phyloP scores from a whole-genome alignment of 2,329 filamentous ascomycete genomes.

The Sphaerulina musiva region DNA sequence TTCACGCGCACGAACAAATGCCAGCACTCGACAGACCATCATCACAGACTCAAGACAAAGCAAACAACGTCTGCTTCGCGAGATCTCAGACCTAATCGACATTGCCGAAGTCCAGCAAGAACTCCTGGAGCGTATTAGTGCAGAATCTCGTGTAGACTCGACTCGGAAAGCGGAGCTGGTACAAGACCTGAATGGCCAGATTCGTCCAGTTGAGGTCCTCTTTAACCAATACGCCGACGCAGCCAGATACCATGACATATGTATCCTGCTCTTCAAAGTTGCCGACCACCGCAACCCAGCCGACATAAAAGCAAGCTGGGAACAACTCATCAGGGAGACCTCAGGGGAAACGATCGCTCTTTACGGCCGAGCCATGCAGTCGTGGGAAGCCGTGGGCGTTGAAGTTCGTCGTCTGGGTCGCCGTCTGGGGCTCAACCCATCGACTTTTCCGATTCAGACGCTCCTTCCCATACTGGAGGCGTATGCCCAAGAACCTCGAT shows the following conservation, averaged over 20 bases:
- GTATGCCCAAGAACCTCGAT: conserved; percentile 47
- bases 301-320: conserved; percentile 80
- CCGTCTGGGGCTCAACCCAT: conserved; percentile 38
- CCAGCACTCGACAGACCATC: conserved; percentile 71
- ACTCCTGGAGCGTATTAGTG: conserved; percentile 67
- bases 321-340: conserved; percentile 66
- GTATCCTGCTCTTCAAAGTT: conserved; percentile 82
- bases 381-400: conserved; percentile 64
- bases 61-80: conserved; percentile 77
- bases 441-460: conserved; percentile 33
- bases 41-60: conserved; percentile 53
- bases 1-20: conserved; percentile 84
- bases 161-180: conserved; percentile 58
- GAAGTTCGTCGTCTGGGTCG: conserved; percentile 53
- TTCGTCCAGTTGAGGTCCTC: conserved; percentile 75
- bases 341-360: conserved; percentile 44
- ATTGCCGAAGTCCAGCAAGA: conserved; percentile 95
- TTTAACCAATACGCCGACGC: conserved; percentile 89
- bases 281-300: conserved; percentile 85
- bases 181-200: conserved; percentile 58
- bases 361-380: conserved; percentile 42
- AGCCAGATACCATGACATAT: conserved; percentile 88
- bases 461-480: conserved; percentile 52
- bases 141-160: conserved; percentile 63
- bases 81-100: conserved; percentile 79